Evolutionary conservation across 2,329 filamentous ascomycete species (phyloP), one percentile per base, ranked within the genome.

Genomic region (Sclerotinia subarctica): DNA sequence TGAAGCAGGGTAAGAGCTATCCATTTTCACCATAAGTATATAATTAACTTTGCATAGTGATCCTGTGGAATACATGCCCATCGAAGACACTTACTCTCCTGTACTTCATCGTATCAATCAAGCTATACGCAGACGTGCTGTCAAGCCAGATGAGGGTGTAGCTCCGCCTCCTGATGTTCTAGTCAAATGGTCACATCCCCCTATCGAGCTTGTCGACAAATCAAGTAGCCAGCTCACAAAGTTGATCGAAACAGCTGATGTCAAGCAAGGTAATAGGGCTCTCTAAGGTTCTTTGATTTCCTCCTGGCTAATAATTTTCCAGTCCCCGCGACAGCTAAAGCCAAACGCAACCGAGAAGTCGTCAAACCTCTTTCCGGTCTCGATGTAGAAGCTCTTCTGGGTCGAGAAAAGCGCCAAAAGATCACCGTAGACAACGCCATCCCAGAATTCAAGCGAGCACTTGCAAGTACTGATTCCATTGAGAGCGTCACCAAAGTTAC

Each of bases 301-400:
- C 6, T 5, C 29, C 21, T 21, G 46, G 24, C 24, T 60, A 52
- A 70, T 53, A 71, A 32, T 47, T 17, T 19, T 10, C 3, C 73
- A 90, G 93, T 97, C 0, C 91, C 92, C 10, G 88, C 90, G 0
- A 95, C 93, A 78, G 85, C 85, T 52, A 93, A 92, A 78, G 89
- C 91, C 47, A 89, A 88, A 70, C 90, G 90, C 75, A 83, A 51
- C 15, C 84, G 56, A 72, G 88, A 96, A 42, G 80, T 85, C 0
- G 85, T 90, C 69, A 94, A 94, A 74, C 95, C 95, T 0, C 86
- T 97, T 11, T 98, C 94, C 0, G 94, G 94, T 26, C 88, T 99
- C 52, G 91, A 98, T 74, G 85, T 98, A 51, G 90, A 94, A 69
- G 88, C 88, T 5, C 86, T 98, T 2, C 87, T 98, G n/a, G 85